Evolutionary conservation across 2,329 filamentous ascomycete genomes (phyloP).

Genomic region (Stagonosporopsis chrysanthemi): DNA sequence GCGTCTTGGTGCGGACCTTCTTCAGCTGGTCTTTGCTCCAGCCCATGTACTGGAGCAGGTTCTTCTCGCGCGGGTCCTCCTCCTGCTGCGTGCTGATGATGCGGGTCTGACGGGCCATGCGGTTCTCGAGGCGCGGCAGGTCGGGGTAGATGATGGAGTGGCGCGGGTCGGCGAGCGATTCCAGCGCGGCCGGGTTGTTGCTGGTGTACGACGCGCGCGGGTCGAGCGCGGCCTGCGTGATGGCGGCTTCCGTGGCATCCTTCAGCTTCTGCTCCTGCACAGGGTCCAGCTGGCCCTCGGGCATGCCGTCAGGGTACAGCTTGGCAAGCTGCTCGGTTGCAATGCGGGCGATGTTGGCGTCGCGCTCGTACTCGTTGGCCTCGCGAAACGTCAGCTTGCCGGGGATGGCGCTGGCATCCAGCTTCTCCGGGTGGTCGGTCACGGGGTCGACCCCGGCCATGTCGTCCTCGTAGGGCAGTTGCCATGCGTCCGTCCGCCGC

Average conservation of each 20-base stretch:
- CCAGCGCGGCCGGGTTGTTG: slow-evolving; percentile 58
- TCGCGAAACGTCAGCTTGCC: slow-evolving; percentile 34
- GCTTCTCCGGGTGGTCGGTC: slow-evolving; percentile 67
- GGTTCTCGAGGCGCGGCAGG: slow-evolving; percentile 56
- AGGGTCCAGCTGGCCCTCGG: slow-evolving; percentile 36
- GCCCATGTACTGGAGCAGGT: slow-evolving; percentile 65
- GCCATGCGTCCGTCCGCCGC: slow-evolving; percentile 75
- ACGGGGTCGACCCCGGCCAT: slow-evolving; percentile 78
- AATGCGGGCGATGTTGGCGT: slow-evolving; percentile 41
- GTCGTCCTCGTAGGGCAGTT: slow-evolving; percentile 75
- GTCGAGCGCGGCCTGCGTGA: slow-evolving; percentile 48
- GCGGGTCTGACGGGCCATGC: slow-evolving; percentile 46
- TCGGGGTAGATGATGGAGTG: slow-evolving; percentile 58
- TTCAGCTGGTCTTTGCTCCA: slow-evolving; percentile 58
- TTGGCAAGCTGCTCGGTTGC: slow-evolving; percentile 47
- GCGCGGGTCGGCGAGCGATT: slow-evolving; percentile 58
- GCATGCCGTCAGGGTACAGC: slow-evolving; percentile 46
- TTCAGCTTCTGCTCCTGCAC: slow-evolving; percentile 30
- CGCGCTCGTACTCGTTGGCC: slow-evolving; percentile 44
- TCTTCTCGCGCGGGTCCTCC: slow-evolving; percentile 57
- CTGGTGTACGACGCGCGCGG: slow-evolving; percentile 56
- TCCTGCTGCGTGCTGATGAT: slow-evolving; percentile 47
- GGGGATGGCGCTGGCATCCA: slow-evolving; percentile 30
- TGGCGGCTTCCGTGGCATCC: slow-evolving; percentile 41
- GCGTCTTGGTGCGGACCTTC: slow-evolving; percentile 70